Percentiles rank a stretch among this genome's conserved stretches.
Conservation (phyloP, 768 basidiomycete genomes). For the Chalciporus piperatus region DNA sequence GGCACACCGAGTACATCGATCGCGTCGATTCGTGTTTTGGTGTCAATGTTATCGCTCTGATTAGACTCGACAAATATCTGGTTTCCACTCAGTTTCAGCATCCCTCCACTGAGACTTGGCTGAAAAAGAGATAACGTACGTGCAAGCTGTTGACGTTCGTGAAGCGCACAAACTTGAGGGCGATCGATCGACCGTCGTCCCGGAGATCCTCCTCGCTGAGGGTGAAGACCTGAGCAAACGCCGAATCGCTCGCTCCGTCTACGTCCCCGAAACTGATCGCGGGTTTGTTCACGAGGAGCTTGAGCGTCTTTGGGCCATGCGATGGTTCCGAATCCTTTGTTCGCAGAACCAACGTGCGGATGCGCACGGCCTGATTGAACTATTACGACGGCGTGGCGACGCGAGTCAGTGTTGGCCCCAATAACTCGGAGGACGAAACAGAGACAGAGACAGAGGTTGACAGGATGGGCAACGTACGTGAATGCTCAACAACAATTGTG, state of each 20-base stretch:
- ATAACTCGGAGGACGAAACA: too few species aligned
- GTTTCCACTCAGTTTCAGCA: background rate
- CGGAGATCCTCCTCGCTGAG: slow-evolving; percentile 48
- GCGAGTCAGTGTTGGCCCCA: too few species aligned
- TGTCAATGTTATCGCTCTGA: slow-evolving; percentile 55
- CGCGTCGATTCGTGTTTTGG: slow-evolving; percentile 57
- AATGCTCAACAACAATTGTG: slow-evolving; percentile 66
- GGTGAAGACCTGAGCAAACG: slow-evolving; percentile 56
- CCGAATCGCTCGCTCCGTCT: slow-evolving; percentile 46
- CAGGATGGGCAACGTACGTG: slow-evolving; percentile 43
- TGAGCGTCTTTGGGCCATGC: slow-evolving; percentile 59
- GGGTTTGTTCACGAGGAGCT: slow-evolving; percentile 59
- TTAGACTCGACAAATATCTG: slow-evolving; percentile 72
- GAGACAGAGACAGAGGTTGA: too few species aligned
- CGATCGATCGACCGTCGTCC: slow-evolving; percentile 40
- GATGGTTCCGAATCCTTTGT: slow-evolving; percentile 31
- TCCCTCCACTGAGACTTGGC: background rate
- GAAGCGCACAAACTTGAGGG: slow-evolving; percentile 65
- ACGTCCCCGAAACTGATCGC: slow-evolving; percentile 66
- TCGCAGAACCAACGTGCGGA: slow-evolving; percentile 57
- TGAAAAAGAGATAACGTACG: slow-evolving; percentile 34
- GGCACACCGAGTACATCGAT: slow-evolving; percentile 63
- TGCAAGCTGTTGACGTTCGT: slow-evolving; percentile 65
- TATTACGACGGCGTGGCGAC: slow-evolving; percentile 24
- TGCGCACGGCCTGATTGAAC: slow-evolving; percentile 69